A percentile compares a stretch with the other conserved stretches of the same genome.
phyloP scores from a whole-genome alignment of 805 yeast genomes.

The Tetrapisispora fleetii region DNA sequence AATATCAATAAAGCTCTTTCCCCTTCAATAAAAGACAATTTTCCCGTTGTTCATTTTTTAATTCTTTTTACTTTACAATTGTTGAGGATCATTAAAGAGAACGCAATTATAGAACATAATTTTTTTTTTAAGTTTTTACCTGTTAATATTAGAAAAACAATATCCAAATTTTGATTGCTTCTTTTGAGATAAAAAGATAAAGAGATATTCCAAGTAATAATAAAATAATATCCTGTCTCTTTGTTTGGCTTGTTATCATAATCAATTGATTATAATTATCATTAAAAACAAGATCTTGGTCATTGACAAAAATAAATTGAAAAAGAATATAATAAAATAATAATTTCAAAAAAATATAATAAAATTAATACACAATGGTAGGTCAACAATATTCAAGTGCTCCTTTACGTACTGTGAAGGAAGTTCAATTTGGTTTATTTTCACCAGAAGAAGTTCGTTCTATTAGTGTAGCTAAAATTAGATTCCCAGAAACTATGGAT shows the following conservation, averaged over 20 bases:
- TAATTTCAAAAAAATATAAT: slow-evolving; percentile 2
- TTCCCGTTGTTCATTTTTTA: background rate
- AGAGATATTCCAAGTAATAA: background rate
- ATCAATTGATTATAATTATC: background rate
- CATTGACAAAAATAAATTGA: background rate
- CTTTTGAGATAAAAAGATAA: background rate
- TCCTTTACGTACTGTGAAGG: slow-evolving; percentile 93
- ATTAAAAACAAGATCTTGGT: background rate
- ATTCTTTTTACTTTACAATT: no score
- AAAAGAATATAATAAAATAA: background rate
- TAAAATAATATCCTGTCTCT: background rate
- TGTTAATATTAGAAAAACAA: background rate
- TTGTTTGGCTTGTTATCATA: no score
- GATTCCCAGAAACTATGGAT: slow-evolving; percentile 99
- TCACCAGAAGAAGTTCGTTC: slow-evolving; percentile 98
- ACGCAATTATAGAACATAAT: background rate
- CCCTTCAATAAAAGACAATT: background rate
- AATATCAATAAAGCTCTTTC: no score
- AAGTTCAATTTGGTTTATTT: slow-evolving; percentile 95
- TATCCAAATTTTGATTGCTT: background rate
- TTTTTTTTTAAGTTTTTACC: background rate
- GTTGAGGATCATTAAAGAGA: background rate
- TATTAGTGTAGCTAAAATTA: slow-evolving; percentile 94
- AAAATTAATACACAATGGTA: slow-evolving; percentile 26
- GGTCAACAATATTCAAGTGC: slow-evolving; percentile 93